phyloP scores from a whole-genome alignment of 192 early-diverging fungal genomes.

The Coemansia sp. region DNA sequence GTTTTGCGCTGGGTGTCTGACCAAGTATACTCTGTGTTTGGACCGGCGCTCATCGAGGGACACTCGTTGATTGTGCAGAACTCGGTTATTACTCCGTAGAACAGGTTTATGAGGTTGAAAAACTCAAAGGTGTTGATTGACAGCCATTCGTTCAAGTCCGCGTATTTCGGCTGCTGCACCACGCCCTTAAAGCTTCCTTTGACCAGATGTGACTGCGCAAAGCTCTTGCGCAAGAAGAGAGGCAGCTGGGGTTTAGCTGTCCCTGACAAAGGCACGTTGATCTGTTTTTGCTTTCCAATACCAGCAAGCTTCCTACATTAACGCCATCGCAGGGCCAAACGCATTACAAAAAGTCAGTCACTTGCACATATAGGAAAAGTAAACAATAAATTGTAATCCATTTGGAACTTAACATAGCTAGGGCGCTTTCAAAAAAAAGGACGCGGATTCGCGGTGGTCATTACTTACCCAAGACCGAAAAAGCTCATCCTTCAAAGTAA shows the following conservation, averaged over 20 bases:
- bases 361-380: neutral
- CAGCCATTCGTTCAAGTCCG: slow-evolving; percentile 93
- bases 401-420: no score
- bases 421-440: neutral
- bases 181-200: slow-evolving; percentile 92
- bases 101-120: slow-evolving; percentile 87
- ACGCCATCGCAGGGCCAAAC: neutral
- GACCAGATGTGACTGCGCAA: slow-evolving; percentile 73
- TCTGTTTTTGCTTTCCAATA: slow-evolving; percentile 54
- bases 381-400: no score
- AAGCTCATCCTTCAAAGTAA: slow-evolving; percentile 42
- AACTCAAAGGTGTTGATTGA: slow-evolving; percentile 89
- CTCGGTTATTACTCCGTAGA: slow-evolving; percentile 85
- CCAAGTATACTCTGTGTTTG: slow-evolving; percentile 88
- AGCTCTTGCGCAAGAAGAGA: slow-evolving; percentile 67
- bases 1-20: slow-evolving; percentile 79
- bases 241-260: slow-evolving; percentile 35
- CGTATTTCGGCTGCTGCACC: slow-evolving; percentile 84
- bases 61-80: slow-evolving; percentile 84
- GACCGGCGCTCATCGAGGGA: slow-evolving; percentile 83
- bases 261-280: slow-evolving; percentile 19
- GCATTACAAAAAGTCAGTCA: neutral
- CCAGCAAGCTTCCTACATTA: slow-evolving; percentile 45
- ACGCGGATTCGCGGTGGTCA: neutral
- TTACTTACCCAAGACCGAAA: slow-evolving; percentile 52